Evolutionary conservation across 2,329 filamentous ascomycete genomes (phyloP).

Genomic region (Neoscytalidium dimidiatum): DNA sequence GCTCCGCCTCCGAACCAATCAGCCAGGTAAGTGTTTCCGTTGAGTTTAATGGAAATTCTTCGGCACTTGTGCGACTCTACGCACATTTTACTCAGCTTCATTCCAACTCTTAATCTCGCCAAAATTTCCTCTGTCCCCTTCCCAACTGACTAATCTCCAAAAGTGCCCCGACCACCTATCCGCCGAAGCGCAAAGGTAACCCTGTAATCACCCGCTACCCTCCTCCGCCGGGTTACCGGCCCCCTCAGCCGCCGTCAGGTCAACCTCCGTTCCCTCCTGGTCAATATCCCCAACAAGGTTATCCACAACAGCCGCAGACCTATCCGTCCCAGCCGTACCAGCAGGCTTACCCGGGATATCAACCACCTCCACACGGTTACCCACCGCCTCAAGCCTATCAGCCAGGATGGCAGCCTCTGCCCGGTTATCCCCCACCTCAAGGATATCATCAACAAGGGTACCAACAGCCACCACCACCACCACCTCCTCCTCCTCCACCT

Average conservation of each 20-base stretch:
- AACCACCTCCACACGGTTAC: constrained; percentile 25
- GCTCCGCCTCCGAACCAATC: constrained; percentile 29
- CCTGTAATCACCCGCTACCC: constrained; percentile 53
- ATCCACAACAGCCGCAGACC: constrained; percentile 26
- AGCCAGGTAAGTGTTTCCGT: constrained; percentile 33
- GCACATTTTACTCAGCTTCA: neutral
- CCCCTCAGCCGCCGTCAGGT: constrained; percentile 25
- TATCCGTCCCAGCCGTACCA: constrained; percentile 28
- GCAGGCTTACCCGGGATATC: constrained; percentile 28
- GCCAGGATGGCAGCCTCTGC: constrained; percentile 6
- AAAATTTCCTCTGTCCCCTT: neutral
- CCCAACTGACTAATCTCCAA: constrained; percentile 12
- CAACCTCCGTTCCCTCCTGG: constrained; percentile 18
- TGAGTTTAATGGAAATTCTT: constrained; percentile 9
- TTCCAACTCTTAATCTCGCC: neutral
- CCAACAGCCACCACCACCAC: constrained; percentile 21
- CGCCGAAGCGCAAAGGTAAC: constrained; percentile 49
- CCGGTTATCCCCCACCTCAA: constrained; percentile 23
- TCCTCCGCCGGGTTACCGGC: constrained; percentile 50
- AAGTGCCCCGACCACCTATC: constrained; percentile 27
- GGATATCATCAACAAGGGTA: constrained; percentile 29
- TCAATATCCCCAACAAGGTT: constrained; percentile 28
- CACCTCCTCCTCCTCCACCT: constrained; percentile 2
- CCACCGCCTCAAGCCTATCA: constrained; percentile 25
- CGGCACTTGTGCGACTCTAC: neutral